These are phyloP conservation scores for Arthroderma sp. DNA, from an alignment of 2,329 filamentous ascomycete genomes.

Conservation along the genomic window DNA sequence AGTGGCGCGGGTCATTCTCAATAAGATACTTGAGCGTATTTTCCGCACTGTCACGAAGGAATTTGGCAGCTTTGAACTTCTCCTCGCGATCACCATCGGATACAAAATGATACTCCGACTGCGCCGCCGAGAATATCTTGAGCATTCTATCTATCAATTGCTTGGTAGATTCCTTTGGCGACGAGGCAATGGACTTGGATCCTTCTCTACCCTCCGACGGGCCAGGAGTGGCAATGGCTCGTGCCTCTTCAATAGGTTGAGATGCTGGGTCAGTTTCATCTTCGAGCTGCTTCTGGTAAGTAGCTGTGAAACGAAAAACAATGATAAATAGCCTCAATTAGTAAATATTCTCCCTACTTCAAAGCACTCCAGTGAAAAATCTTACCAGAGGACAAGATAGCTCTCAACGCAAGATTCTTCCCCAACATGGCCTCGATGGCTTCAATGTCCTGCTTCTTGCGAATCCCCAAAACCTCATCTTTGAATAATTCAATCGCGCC, in stretches of 20 bases:
- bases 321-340: too few species aligned
- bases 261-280: too few species aligned
- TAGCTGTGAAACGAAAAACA: too few species aligned
- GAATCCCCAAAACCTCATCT: slow-evolving; percentile 25
- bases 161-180: not conserved
- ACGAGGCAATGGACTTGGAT: not conserved
- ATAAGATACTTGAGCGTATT: slow-evolving; percentile 26
- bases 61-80: slow-evolving; percentile 21
- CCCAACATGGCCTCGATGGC: slow-evolving; percentile 16
- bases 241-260: too few species aligned
- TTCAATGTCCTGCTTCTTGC: slow-evolving; percentile 9
- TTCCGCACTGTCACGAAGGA: slow-evolving; percentile 33
- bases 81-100: slow-evolving; percentile 14
- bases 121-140: slow-evolving; percentile 23
- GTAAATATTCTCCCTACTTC: not conserved
- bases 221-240: too few species aligned
- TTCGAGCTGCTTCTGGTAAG: too few species aligned
- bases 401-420: slow-evolving; percentile 18
- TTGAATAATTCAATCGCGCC: slow-evolving; percentile 27
- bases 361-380: not conserved
- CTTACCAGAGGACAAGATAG: slow-evolving; percentile 16
- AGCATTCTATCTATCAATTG: not conserved
- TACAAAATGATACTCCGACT: slow-evolving; percentile 23
- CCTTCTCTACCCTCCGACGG: too few species aligned
- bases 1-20: slow-evolving; percentile 15